A percentile compares a stretch with the other conserved stretches of the same genome.
phyloP scores from a whole-genome alignment of 768 basidiomycete species.

The Favolaschia claudopus region DNA sequence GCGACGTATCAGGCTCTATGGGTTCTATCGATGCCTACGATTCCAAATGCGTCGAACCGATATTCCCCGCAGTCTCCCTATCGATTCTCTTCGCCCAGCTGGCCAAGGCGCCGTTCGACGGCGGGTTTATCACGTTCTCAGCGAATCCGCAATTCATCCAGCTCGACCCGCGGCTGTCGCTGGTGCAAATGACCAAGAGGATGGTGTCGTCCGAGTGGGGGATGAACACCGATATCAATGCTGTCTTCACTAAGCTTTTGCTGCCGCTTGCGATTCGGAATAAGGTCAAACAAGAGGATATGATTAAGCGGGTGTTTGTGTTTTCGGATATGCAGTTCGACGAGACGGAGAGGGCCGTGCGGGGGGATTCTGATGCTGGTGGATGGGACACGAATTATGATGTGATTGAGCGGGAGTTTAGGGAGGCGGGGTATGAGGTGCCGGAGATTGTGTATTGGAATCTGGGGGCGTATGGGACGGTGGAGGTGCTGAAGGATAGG shows the following conservation, averaged over 20 bases:
- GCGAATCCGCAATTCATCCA: constrained; percentile 53
- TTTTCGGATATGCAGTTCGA: constrained; percentile 87
- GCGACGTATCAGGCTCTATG: constrained; percentile 83
- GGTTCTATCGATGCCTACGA: constrained; percentile 37
- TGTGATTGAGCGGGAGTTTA: constrained; percentile 59
- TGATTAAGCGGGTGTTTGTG: constrained; percentile 79
- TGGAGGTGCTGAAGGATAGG: constrained; percentile 57
- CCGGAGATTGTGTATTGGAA: constrained; percentile 82
- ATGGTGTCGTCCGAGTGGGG: constrained; percentile 54
- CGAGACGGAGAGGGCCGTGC: constrained; percentile 6
- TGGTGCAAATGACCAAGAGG: constrained; percentile 43
- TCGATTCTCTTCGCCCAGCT: constrained; percentile 71
- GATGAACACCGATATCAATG: constrained; percentile 68
- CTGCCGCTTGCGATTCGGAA: constrained; percentile 66
- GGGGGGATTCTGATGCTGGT: neutral
- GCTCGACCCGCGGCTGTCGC: constrained; percentile 52
- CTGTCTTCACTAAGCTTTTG: constrained; percentile 71
- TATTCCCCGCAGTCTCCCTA: constrained; percentile 72
- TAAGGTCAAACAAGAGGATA: constrained; percentile 67
- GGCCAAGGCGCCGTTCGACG: constrained; percentile 68
- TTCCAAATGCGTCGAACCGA: constrained; percentile 46
- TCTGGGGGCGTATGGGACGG: constrained; percentile 44
- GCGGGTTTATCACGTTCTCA: constrained; percentile 77
- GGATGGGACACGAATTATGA: constrained; percentile 71
- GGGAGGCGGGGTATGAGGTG: constrained; percentile 69